Percentiles rank a stretch among this genome's conserved stretches.
Evolutionary conservation across 2,329 filamentous ascomycete genomes (phyloP).

Genomic region (Diaporthe humulicola): DNA sequence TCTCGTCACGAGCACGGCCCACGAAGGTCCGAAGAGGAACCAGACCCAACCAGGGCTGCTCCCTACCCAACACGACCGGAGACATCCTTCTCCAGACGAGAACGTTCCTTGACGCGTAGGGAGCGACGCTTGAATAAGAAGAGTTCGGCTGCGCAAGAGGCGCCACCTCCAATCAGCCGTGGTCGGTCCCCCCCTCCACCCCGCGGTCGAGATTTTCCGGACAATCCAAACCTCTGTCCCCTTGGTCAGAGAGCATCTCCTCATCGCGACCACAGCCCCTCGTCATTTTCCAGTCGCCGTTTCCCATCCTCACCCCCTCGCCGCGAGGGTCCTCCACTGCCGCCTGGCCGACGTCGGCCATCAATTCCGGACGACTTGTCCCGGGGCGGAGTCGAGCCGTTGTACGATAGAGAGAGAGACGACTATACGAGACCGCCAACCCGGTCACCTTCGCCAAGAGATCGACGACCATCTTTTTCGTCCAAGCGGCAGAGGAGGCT

Average conservation of each 20-base stretch:
- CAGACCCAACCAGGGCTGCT: constrained; percentile 28
- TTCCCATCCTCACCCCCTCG: constrained; percentile 38
- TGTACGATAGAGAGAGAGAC: constrained; percentile 24
- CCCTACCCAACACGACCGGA: constrained; percentile 36
- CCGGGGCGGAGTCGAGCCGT: constrained; percentile 41
- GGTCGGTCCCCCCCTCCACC: constrained; percentile 47
- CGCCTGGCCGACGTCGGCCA: constrained; percentile 41
- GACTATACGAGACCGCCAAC: constrained; percentile 33
- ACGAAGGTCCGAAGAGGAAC: constrained; percentile 33
- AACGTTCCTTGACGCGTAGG: constrained; percentile 44
- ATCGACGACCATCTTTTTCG: constrained; percentile 30
- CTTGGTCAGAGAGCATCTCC: constrained; percentile 41
- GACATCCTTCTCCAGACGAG: constrained; percentile 39
- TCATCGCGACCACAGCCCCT: constrained; percentile 41
- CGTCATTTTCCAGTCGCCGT: constrained; percentile 44
- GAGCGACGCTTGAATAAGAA: constrained; percentile 45
- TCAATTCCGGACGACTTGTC: constrained; percentile 44
- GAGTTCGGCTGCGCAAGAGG: constrained; percentile 41
- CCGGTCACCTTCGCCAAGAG: constrained; percentile 28
- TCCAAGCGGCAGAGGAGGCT: constrained; percentile 51
- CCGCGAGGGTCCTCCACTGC: constrained; percentile 22
- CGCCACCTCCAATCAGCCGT: constrained; percentile 41
- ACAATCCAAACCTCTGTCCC: constrained; percentile 41
- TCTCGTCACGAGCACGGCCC: constrained; percentile 38
- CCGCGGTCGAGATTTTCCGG: constrained; percentile 33